These are phyloP conservation scores for Lunasporangiospora selenospora DNA, from an alignment of 192 early-diverging fungal genomes.

Conservation along the genomic window DNA sequence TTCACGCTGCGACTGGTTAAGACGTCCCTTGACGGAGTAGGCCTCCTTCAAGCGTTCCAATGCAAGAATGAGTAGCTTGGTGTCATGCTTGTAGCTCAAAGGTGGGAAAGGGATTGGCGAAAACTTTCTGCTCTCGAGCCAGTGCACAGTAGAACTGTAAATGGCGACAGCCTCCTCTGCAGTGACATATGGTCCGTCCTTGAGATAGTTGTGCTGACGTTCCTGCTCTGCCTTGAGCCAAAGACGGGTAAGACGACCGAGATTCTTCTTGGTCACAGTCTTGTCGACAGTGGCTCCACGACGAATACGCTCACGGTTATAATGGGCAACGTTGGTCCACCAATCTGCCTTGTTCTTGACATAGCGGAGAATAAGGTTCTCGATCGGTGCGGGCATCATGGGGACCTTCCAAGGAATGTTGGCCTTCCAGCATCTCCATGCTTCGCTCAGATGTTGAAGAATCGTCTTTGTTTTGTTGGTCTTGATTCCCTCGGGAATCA, in stretches of 20 bases:
- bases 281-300: constrained; percentile 99
- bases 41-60: constrained; percentile 95
- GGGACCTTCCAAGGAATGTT: constrained; percentile 99
- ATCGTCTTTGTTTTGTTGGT: constrained; percentile 96
- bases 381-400: constrained; percentile 95
- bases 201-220: constrained; percentile 98
- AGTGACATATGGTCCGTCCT: constrained; percentile 98
- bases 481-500: constrained; percentile 99
- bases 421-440: constrained; percentile 97
- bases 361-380: constrained; percentile 99
- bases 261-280: constrained; percentile 98
- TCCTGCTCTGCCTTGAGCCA: constrained; percentile 99
- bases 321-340: constrained; percentile 99
- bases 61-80: constrained; percentile 96
- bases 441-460: constrained; percentile 95
- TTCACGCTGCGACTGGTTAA: constrained; percentile 97
- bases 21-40: constrained; percentile 92
- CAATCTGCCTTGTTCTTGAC: constrained; percentile 99
- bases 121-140: constrained; percentile 97
- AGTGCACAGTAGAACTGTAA: constrained; percentile 97
- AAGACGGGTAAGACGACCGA: constrained; percentile 96
- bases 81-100: constrained; percentile 99
- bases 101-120: constrained; percentile 99
- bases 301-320: constrained; percentile 98
- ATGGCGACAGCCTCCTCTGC: constrained; percentile 98